Percentiles rank a stretch among this genome's conserved stretches.
Conservation (phyloP, 1,284 basidiomycete genomes). For the Rhodotorula sp. region DNA sequence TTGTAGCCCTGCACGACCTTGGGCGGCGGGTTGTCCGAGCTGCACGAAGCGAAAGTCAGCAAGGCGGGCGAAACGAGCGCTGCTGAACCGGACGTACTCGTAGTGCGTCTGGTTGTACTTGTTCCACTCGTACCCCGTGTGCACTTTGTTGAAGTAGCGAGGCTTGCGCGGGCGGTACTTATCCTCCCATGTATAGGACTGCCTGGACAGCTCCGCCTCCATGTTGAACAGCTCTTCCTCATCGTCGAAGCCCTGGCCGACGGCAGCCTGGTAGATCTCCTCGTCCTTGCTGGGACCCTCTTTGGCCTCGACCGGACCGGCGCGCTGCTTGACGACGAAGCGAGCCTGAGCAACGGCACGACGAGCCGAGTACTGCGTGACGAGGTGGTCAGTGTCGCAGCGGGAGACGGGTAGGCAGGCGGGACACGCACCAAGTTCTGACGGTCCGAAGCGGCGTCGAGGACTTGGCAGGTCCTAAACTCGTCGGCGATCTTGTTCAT, state of each 20-base stretch:
- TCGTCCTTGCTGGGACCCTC: constrained; percentile 27
- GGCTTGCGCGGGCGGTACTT: constrained; percentile 98
- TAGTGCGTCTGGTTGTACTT: constrained; percentile 99
- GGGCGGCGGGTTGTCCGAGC: constrained; percentile 91
- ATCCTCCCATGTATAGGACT: constrained; percentile 94
- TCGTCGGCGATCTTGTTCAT: constrained; percentile 70
- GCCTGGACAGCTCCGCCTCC: constrained; percentile 80
- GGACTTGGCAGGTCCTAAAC: constrained; percentile 72
- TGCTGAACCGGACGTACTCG: constrained; percentile 62
- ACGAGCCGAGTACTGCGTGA: constrained; percentile 66
- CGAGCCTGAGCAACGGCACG: constrained; percentile 72
- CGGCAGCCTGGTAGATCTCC: constrained; percentile 60
- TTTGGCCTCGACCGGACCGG: constrained; percentile 27
- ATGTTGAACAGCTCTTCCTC: constrained; percentile 88
- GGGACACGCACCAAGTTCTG: constrained; percentile 58
- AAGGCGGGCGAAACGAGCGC: constrained; percentile 1
- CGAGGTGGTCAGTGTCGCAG: neutral
- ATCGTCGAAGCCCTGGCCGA: constrained; percentile 80
- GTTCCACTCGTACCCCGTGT: constrained; percentile 99
- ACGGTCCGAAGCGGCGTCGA: constrained; percentile 66
- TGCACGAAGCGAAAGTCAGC: constrained; percentile 44
- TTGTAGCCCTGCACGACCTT: constrained; percentile 99
- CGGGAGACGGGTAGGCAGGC: neutral
- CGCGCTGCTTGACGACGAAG: constrained; percentile 69
- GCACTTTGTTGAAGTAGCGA: constrained; percentile 97